Evolutionary conservation across 345 rosid species (phyloP), one percentile per base, ranked within the genome.

Genomic region (Ricinus communis): DNA sequence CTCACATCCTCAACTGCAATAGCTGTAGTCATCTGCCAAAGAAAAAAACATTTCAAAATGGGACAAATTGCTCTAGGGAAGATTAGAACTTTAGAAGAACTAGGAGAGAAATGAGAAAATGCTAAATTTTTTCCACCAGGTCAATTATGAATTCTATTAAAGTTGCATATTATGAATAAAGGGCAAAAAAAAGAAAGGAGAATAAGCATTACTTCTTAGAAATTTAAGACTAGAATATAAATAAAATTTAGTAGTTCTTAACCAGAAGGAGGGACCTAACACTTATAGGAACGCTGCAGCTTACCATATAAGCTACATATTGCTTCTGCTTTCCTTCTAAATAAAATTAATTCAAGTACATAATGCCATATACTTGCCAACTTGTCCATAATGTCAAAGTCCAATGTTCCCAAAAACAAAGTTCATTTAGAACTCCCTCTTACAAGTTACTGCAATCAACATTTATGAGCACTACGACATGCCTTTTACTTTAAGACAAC

Each of bases 1-100:
- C 99, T 86, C 71, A 92, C 99, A 83, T 92, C 99, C 80, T 95
- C 98, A 61, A 95, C 77, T 40, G 99, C 90, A 76, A 95, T 95
- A 62, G 99, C 90, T 71, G 96, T 89, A 41, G 97, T 89, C 98
- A 95, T 92, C 99, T 95, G 86, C 57, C 76, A 77, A 76, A 8
- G 62, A 63, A 51, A 49, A 73, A 71, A 38, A 61, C 45, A 71
- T 51, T 4, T 9, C n/a, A 65, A 15, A 57, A 59, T 68, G 47
- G 65, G 56, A 58, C 25, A 50, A 62, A 53, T 61, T 50, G n/a
- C n/a, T n/a, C n/a, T n/a, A n/a, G n/a, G n/a, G 43, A 38, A 2
- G 15, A 2, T 38, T 49, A 64, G 22, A 62, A 55, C 19, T 11
- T 55, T 16, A 64, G 62, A 19, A 24, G 38, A 43, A 9, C 28